A percentile compares a stretch with the other conserved stretches of the same genome.
Conservation (phyloP, 1,284 basidiomycete genomes). For the Leccinum griseonigrum region DNA sequence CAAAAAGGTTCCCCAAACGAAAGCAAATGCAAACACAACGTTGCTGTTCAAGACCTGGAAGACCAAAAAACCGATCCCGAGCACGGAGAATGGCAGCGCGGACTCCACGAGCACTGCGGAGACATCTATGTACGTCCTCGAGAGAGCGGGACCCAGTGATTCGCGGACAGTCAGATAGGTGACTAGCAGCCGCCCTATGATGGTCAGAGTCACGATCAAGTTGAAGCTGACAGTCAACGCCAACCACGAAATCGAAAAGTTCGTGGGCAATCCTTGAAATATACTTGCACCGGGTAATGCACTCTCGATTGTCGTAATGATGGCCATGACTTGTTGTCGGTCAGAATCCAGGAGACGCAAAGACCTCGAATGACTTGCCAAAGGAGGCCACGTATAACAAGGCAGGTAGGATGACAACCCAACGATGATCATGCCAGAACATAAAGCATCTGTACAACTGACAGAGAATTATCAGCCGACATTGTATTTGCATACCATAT, state of each 20-base stretch:
- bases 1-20: background rate
- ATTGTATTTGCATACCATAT: background rate
- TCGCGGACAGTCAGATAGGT: constrained; percentile 1
- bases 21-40: background rate
- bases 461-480: background rate
- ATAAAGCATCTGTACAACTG: constrained; percentile 8
- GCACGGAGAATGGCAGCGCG: constrained; percentile 3
- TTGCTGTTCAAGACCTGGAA: background rate
- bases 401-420: constrained; percentile 1
- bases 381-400: constrained; percentile 2
- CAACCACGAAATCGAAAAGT: constrained; percentile 1
- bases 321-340: background rate
- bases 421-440: constrained; percentile 1
- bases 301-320: constrained; percentile 4
- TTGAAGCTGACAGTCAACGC: constrained; percentile 7
- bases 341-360: background rate
- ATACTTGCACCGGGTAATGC: constrained; percentile 3
- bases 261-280: constrained; percentile 2
- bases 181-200: background rate
- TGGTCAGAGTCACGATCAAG: constrained; percentile 1
- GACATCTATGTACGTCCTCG: constrained; percentile 1
- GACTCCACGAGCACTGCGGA: constrained; percentile 5
- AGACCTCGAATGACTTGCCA: background rate
- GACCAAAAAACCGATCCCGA: constrained; percentile 4
- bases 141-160: background rate